Evolutionary conservation across 2,329 filamentous ascomycete species (phyloP), one percentile per base, ranked within the genome.

Genomic region (Dactylellina drechsleri): DNA sequence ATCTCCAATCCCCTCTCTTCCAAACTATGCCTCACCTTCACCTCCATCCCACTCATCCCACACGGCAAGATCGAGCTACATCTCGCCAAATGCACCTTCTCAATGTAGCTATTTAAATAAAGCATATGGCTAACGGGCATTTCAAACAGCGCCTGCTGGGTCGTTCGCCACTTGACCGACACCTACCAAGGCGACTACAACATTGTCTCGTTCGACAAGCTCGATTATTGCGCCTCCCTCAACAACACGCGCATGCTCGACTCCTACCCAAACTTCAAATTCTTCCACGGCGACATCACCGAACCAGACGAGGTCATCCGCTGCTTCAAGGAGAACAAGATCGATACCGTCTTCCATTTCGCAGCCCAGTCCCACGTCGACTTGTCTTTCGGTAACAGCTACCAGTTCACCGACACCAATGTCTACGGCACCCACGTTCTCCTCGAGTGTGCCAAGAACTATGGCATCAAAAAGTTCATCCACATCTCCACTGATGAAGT

Each of bases 281-380:
- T 94, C 81, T 90, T 92, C 81, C 88, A 91, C 80, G 91, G 92
- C 66, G 91, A 94, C 79, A 88, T 94, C 77, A 92, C 90, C 36
- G 88, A 90, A 77, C 88, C 89, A 0, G 83, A 84, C 4, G 88
- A 91, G 79, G 90, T 94, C 1, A 85, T 91, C 77, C 86, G 87
- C 78, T 92, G 89, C 80, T 86, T 94, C 80, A 86, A 90, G 81
- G 86, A 87, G 75, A 85, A 92, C 83, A 85, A 87, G 40, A 90
- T 94, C 79, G 92, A 94, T 81, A 92, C 91, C 61, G 86, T 95
- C 76, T 88, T 94, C 81, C 91, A 94, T 82, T 93, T 95, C 79
- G 92, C 92, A 2, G 92, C 92, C n/a, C 90, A 93, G 82, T 92
- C 90, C 6, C 91, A 94, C 80, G 92, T 95, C 59, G 91, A 94